phyloP scores from a whole-genome alignment of 2,329 filamentous ascomycete species.

The Cladosporium sp. region DNA sequence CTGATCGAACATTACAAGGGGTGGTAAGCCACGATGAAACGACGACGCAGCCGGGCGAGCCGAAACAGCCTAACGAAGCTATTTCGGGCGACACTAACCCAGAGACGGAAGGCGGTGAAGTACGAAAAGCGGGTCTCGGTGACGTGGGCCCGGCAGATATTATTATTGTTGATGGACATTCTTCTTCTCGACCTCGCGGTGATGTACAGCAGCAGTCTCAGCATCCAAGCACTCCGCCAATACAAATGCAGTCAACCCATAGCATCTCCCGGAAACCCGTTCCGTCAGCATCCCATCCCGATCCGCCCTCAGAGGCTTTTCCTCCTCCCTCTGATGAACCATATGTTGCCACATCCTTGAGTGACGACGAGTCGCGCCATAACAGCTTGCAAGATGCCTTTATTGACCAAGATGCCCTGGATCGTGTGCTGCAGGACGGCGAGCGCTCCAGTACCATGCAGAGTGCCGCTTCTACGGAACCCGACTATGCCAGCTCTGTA shows the following conservation, averaged over 20 bases:
- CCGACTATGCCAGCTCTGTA: conserved; percentile 73
- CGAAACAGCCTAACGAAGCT: neutral
- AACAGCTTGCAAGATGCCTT: conserved; percentile 28
- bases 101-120: neutral
- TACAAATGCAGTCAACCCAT: conserved; percentile 23
- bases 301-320: conserved; percentile 12
- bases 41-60: conserved; percentile 2
- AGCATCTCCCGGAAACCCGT: conserved; percentile 29
- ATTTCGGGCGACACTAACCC: conserved; percentile 4
- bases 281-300: conserved; percentile 14
- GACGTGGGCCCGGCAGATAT: conserved; percentile 10
- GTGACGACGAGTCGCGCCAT: conserved; percentile 6
- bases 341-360: conserved; percentile 1
- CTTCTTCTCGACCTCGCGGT: conserved; percentile 4
- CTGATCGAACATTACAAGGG: conserved; percentile 28
- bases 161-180: conserved; percentile 11
- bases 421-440: conserved; percentile 31
- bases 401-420: conserved; percentile 44
- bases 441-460: conserved; percentile 28
- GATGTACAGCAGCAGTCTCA: conserved; percentile 7
- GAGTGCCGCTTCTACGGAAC: conserved; percentile 57
- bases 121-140: conserved; percentile 1
- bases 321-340: neutral
- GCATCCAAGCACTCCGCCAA: conserved; percentile 13
- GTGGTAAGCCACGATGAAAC: conserved; percentile 11